Evolutionary conservation across 2,329 filamentous ascomycete genomes (phyloP), one percentile per base, ranked within the genome.

Genomic region (Neophaeococcomyces mojaviensis): DNA sequence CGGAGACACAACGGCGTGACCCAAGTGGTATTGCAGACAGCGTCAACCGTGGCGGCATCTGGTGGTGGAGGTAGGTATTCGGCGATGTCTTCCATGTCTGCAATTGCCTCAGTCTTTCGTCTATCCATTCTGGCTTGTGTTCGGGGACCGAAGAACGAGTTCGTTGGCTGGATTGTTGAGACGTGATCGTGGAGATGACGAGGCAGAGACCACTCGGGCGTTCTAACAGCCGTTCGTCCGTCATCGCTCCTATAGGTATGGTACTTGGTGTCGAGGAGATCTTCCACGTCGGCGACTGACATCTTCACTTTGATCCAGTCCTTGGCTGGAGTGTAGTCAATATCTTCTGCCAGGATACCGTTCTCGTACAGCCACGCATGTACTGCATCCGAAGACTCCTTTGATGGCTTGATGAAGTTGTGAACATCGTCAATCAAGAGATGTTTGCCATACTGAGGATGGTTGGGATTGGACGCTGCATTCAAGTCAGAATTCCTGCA

Each of bases 1-100:
- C 72, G 65, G 50, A 78, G 69, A 58, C 75, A 79, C 41, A 70
- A 62, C 1, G 74, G 72, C 1, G 76, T 77, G 16, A 76, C 71
- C 19, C 70, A 71, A 41, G 60, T 69, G 30, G 68, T 67, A 50
- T 77, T 74, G 63, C 75, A 79, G 32, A 70, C 65, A 10, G 58
- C 49, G 15, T 60, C 57, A 19, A 69, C 52, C 54, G 57, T 58
- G 3, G 36, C 26, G 3, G 35, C 36, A 22, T 39, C 18, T 31
- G 43, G 24, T 19, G 22, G 35, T 20, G 35, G 24, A 30, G 43
- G 43, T 12, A 46, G 7, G 19, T 39, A 39, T 10, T 32, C 43
- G 19, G 36, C 28, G 22, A 46, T 9, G 18, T 46, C 32, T 18
- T 46, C 36, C n/a, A 22, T 33, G n/a, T 46, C 35, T 32, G 20